Base-by-base conservation (phyloP, 257 asterid genomes). In the Anisodus tanguticus region DNA sequence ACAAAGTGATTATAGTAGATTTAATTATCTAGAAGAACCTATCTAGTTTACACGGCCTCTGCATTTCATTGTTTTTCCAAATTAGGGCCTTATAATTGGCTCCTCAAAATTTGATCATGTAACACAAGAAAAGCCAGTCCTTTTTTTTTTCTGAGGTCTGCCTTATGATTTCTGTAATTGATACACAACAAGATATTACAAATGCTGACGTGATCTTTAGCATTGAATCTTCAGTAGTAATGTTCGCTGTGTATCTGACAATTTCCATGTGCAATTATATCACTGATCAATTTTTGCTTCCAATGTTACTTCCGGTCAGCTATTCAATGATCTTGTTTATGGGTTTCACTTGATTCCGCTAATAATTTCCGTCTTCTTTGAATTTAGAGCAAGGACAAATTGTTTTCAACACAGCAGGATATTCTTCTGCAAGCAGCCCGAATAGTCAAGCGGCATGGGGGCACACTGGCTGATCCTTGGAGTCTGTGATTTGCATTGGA, bases 361-460 rank as follows among this genome's bases (percentile, higher is more conserved):
- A 76, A 17, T 58, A 15, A 51, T 76, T 76, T 13, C 39, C 6
- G 0, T 76, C 16, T 51, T 68, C 47, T 6, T 17, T 53, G 81
- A 67, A 79, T 91, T 64, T 55, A 95, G 99, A 90, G 89, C 89
- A 92, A 92, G 85, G 96, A 91, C 49, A 79, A 84, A 51, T 66
- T 84, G 67, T 83, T 85, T 47, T 84, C 87, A 4, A 86, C 93
- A 7, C 95, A 90, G 87, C 97, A 96, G 83, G 93, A 90, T 80
- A 88, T 96, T 87, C 97, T 96, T 86, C 90, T 94, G 64, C 91
- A 90, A 68, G 91, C 98, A 31, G 97, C 89, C 58, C 88, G 90
- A 81, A 92, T 94, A 78, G 91, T 96, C 90, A 91, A 91, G 88
- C 78, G 86, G 80, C 95, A 93, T 41, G 98, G 97, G 45, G 99